Evolutionary conservation across 805 yeast species (phyloP).

Genomic region (Yarrowia osloensis): DNA sequence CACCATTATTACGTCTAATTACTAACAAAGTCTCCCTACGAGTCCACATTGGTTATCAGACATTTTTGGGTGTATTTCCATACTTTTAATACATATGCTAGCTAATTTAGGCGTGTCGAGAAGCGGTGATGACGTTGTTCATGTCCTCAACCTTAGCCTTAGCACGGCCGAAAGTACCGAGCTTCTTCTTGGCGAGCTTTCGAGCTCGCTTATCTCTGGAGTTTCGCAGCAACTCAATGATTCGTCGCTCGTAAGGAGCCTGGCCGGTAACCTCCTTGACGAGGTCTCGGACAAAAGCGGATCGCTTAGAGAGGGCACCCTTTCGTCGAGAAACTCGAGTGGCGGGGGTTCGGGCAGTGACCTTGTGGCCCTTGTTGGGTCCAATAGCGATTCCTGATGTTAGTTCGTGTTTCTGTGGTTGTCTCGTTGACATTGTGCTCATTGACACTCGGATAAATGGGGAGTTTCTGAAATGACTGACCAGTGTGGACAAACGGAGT

Average conservation of each 20-base stretch:
- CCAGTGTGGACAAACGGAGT: background rate
- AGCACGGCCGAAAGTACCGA: conserved; percentile 99
- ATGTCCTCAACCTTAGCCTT: conserved; percentile 99
- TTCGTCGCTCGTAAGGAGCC: conserved; percentile 99
- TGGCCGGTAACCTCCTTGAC: conserved; percentile 98
- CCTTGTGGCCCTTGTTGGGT: conserved; percentile 98
- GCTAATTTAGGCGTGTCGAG: conserved; percentile 54
- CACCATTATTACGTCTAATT: no score
- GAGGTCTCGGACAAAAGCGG: conserved; percentile 90
- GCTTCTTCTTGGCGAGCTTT: conserved; percentile 99
- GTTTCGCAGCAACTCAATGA: conserved; percentile 98
- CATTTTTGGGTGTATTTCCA: conserved; percentile 29
- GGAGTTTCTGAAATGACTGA: background rate
- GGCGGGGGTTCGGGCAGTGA: conserved; percentile 78
- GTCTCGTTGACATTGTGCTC: background rate
- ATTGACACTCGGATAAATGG: background rate
- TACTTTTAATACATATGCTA: conserved; percentile 28
- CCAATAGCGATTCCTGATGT: conserved; percentile 87
- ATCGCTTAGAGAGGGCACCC: conserved; percentile 95
- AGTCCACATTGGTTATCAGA: background rate
- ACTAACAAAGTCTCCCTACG: background rate
- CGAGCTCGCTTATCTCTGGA: conserved; percentile 99
- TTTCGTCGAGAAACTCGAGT: conserved; percentile 93
- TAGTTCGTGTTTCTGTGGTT: background rate
- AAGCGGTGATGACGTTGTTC: conserved; percentile 92